Base-by-base conservation (phyloP, 2,329 filamentous ascomycete genomes). In the Penicillium brasilianum region DNA sequence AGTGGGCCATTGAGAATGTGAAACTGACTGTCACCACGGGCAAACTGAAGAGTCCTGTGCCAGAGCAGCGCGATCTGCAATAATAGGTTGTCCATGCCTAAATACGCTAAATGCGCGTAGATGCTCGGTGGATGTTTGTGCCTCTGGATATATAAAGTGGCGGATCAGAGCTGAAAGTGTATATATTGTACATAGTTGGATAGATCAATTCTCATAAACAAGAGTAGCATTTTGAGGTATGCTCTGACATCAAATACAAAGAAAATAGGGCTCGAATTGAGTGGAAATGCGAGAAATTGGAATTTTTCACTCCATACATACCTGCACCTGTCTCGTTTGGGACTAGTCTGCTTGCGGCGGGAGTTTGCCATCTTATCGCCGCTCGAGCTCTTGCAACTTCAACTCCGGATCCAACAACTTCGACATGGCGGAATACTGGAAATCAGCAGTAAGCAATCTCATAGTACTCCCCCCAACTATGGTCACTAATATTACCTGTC, bases 351-450 rank as follows among this genome's bases (percentile, higher is more conserved):
- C 37, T 59, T 44, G 52, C 53, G 32, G 54, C 58, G 52, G 37
- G 52, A 56, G 32, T 48, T 57, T 28, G 36, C 18, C 30, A 65
- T 66, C 65, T 66, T 64, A 67, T 67, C 65, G 60, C 34, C 48
- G 28, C n/a, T 34, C 16, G 9, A 8, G 30, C 18, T 7, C 14
- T 34, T 44, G 25, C 28, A 16, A 36, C 53, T 25, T 53, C 37
- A 44, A 28, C 48, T 43, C 56, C 25, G 36, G 20, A 36, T 10
- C 14, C 50, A 53, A 43, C 41, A 34, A 30, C 30, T 37, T 28
- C 25, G 58, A 22, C 18, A 98, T 99, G 95, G 89, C 95, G 0
- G 95, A 98, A 83, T 96, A 97, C 80, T 98, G 95, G 95, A 98
- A 98, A 77, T 97, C 94, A 20, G 97, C 93, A 36, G 86, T 87